Conservation (phyloP, 116 monocot genomes). For the Posidonia oceanica region DNA sequence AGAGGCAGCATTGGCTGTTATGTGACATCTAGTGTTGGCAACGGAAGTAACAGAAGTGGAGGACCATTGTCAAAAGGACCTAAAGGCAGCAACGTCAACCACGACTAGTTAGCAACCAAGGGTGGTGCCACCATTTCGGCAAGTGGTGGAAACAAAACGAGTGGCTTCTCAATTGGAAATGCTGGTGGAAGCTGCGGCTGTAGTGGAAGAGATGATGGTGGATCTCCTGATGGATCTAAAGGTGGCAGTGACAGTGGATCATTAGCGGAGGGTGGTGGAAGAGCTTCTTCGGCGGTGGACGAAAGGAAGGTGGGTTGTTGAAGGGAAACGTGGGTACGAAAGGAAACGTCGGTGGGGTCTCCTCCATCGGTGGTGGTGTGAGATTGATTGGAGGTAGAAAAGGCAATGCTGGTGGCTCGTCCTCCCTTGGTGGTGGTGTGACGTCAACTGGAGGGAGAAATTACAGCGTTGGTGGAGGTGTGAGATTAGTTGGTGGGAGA, state of each 20-base stretch:
- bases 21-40: not conserved
- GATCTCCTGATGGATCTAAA: too few species aligned
- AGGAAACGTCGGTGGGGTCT: not conserved
- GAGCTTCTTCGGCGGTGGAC: too few species aligned
- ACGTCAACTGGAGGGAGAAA: not conserved
- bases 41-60: not conserved
- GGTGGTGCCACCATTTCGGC: not conserved
- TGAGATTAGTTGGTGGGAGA: not conserved
- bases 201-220: too few species aligned
- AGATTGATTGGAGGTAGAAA: not conserved
- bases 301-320: not conserved
- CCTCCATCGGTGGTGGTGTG: not conserved
- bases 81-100: not conserved
- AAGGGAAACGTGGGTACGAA: not conserved
- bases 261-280: not conserved
- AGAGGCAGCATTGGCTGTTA: not conserved
- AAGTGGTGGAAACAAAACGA: not conserved
- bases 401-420: not conserved
- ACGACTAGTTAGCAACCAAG: not conserved
- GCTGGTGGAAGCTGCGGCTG: not conserved
- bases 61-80: not conserved
- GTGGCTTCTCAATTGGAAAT: not conserved
- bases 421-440: not conserved
- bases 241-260: not conserved
- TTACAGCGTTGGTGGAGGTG: not conserved